Conservation (phyloP, 345 rosid genomes). For the Hypericum perforatum region DNA sequence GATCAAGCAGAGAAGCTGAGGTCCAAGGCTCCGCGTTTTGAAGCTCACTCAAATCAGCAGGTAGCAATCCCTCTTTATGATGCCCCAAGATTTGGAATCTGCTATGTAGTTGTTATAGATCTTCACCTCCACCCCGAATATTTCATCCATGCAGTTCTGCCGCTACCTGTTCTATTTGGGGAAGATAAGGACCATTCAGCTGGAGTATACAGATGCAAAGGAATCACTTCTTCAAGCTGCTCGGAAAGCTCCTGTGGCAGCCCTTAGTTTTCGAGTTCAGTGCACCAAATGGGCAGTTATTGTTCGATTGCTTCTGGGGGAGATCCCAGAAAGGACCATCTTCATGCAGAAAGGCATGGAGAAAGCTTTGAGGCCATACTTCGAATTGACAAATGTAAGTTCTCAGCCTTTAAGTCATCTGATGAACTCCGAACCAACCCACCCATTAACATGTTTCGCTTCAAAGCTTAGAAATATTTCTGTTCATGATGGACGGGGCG, state of each 20-base stretch:
- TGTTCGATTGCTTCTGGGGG: constrained; percentile 69
- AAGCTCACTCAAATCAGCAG: constrained; percentile 93
- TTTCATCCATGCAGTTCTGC: constrained; percentile 51
- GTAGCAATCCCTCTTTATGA: constrained; percentile 14
- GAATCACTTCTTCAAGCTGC: constrained; percentile 86
- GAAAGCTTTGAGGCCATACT: constrained; percentile 68
- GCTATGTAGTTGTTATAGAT: too few species aligned
- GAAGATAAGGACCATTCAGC: constrained; percentile 73
- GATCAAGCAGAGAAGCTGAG: constrained; percentile 94
- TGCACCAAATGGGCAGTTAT: constrained; percentile 81
- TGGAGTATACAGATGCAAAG: constrained; percentile 87
- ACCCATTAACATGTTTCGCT: too few species aligned
- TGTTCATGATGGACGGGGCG: too few species aligned
- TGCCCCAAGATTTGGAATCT: too few species aligned
- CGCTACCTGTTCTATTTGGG: constrained; percentile 82
- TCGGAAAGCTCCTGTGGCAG: constrained; percentile 76
- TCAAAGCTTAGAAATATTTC: too few species aligned
- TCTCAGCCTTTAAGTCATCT: not conserved
- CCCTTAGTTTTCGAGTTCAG: constrained; percentile 62
- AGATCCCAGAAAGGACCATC: constrained; percentile 73
- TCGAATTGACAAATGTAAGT: constrained; percentile 86
- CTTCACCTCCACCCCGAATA: not conserved
- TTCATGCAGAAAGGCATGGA: constrained; percentile 91
- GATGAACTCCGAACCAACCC: too few species aligned
- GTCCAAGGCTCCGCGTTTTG: constrained; percentile 83